Conservation (phyloP, 2,329 filamentous ascomycete genomes). For the Drechslera avenae region DNA sequence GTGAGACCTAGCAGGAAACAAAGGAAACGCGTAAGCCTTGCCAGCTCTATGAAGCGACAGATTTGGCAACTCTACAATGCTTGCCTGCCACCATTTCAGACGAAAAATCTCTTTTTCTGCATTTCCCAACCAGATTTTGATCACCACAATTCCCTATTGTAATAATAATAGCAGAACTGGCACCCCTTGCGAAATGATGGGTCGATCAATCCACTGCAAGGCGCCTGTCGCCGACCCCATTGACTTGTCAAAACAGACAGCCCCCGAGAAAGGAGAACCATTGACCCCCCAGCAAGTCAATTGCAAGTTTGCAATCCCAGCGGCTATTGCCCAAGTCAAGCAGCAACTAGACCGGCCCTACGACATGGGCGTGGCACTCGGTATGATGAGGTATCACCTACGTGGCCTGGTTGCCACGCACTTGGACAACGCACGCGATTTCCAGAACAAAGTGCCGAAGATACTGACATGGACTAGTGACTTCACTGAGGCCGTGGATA, state of each 20-base stretch:
- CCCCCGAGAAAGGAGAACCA: not conserved
- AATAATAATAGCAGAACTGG: too few relatives aligned
- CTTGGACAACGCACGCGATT: conserved; percentile 8
- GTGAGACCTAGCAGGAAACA: too few relatives aligned
- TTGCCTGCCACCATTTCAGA: too few relatives aligned
- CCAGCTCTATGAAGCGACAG: too few relatives aligned
- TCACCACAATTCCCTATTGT: too few relatives aligned
- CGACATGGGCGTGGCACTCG: conserved; percentile 6
- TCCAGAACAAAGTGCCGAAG: conserved; percentile 2
- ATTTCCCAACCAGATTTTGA: too few relatives aligned
- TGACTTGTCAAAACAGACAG: not conserved
- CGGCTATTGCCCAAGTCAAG: not conserved
- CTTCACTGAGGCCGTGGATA: conserved; percentile 14
- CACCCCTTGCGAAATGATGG: too few relatives aligned
- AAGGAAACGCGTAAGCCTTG: too few relatives aligned
- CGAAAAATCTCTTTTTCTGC: too few relatives aligned
- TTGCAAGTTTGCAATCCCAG: conserved; percentile 4
- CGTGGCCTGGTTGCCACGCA: conserved; percentile 7
- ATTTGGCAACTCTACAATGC: too few relatives aligned
- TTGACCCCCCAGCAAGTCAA: not conserved
- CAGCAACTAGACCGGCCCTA: conserved; percentile 5
- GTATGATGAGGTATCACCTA: conserved; percentile 13
- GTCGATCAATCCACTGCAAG: too few relatives aligned
- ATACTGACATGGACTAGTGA: not conserved
- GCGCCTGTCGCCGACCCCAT: not conserved